These are phyloP conservation scores for Colletotrichum magnum DNA, from an alignment of 2,329 filamentous ascomycete species.

Conservation along the genomic window DNA sequence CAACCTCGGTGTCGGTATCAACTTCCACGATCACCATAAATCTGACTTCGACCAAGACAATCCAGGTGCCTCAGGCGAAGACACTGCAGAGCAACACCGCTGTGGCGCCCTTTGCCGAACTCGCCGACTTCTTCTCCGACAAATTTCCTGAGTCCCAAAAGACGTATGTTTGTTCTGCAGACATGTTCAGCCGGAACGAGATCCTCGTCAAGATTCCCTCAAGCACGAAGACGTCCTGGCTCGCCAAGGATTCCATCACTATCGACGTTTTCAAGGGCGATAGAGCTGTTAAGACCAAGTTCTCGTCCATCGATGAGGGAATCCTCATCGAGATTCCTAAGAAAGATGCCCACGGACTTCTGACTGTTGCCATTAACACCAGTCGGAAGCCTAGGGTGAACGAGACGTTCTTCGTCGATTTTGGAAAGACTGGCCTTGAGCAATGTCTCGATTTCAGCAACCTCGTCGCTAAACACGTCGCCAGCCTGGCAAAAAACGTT, in stretches of 20 bases:
- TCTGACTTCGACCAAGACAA: conserved; percentile 54
- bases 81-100: conserved; percentile 46
- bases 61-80: conserved; percentile 47
- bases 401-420: conserved; percentile 73
- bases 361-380: conserved; percentile 71
- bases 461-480: conserved; percentile 58
- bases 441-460: conserved; percentile 61
- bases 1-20: conserved; percentile 16
- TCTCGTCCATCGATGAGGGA: conserved; percentile 63
- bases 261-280: conserved; percentile 68
- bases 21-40: conserved; percentile 54
- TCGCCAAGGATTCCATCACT: conserved; percentile 69
- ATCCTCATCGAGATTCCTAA: conserved; percentile 66
- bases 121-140: conserved; percentile 59
- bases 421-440: conserved; percentile 64
- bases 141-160: conserved; percentile 49
- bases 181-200: conserved; percentile 62
- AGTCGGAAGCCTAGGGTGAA: conserved; percentile 72
- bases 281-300: conserved; percentile 62
- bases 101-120: conserved; percentile 55
- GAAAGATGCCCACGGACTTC: conserved; percentile 69
- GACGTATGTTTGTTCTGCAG: conserved; percentile 59
- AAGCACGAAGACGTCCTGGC: conserved; percentile 66
- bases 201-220: conserved; percentile 69
- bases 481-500: conserved; percentile 49